Evolutionary conservation across 129 eudicot genomes (phyloP).

Genomic region (Pittosporum tobira): DNA sequence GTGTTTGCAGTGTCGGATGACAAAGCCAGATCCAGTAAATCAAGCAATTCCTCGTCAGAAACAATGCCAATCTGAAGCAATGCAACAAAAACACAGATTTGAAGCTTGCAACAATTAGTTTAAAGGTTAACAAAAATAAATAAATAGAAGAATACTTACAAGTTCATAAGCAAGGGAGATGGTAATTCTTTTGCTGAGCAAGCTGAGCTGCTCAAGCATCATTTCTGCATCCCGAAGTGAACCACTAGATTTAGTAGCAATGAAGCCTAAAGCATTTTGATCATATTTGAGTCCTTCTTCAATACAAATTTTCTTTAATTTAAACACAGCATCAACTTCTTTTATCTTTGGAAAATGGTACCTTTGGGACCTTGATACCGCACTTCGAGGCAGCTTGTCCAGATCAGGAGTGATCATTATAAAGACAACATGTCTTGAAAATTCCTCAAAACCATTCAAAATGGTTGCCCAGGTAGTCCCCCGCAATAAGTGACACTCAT

Average conservation of each 20-base stretch:
- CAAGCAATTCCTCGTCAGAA: constrained; percentile 89
- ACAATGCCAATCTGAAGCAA: constrained; percentile 74
- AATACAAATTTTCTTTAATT: constrained; percentile 49
- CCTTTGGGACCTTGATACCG: constrained; percentile 50
- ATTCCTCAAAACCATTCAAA: constrained; percentile 38
- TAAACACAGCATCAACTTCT: constrained; percentile 47
- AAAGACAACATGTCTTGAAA: constrained; percentile 60
- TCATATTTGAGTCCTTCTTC: constrained; percentile 75
- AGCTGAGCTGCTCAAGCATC: constrained; percentile 92
- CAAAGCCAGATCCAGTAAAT: constrained; percentile 73
- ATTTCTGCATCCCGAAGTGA: constrained; percentile 88
- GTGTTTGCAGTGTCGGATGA: constrained; percentile 85
- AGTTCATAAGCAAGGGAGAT: constrained; percentile 62
- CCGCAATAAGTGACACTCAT: constrained; percentile 77
- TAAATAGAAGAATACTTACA: constrained; percentile 34
- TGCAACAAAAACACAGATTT: not conserved
- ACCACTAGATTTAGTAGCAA: constrained; percentile 72
- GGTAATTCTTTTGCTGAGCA: constrained; percentile 73
- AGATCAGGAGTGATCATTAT: constrained; percentile 79
- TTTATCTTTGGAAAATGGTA: constrained; percentile 58
- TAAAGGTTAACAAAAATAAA: not conserved
- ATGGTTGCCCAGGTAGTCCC: constrained; percentile 65
- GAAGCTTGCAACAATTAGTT: not conserved
- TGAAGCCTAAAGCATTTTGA: constrained; percentile 54
- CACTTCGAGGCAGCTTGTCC: constrained; percentile 55